Evolutionary conservation across 2,329 filamentous ascomycete species (phyloP), one percentile per base, ranked within the genome.

Genomic region (Hymenoscyphus scutula): DNA sequence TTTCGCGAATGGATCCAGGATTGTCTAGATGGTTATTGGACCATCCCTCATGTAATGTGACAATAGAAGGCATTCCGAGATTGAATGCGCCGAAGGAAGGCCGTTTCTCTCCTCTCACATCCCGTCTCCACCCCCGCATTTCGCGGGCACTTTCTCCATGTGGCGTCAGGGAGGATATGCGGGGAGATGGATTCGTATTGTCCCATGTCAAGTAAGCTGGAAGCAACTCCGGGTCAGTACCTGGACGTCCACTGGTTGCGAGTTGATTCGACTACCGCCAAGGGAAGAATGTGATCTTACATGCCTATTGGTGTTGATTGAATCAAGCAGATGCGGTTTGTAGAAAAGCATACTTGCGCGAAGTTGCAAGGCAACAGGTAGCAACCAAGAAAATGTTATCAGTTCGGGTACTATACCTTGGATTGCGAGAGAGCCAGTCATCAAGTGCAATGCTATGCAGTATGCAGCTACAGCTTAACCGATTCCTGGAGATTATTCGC

Each of bases 81-180:
- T 45, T 45, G 55, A 27, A 56, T 48, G n/a, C 62, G 56, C 62
- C 54, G 62, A 64, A 64, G 62, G 30, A 61, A 58, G 32, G 58
- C 62, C 58, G 62, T 58, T 38, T 45, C 57, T 60, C 10, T 25
- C 15, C 34, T 48, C 10, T 30, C n/a, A 11, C n/a, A 51, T 19
- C n/a, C 45, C 25, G n/a, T 25, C 53, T 29, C 27, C 32, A 38
- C 34, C 55, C 55, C 55, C 55, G 55, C 55, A 57, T 57, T 57
- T 37, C 11, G 15, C n/a, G 27, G 13, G n/a, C 41, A 4, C 23
- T 8, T 11, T 23, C 19, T 11, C 7, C n/a, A 23, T 25, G 41
- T 48, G 41, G 41, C 19, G n/a, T 48, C 41, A 48, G 19, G 41
- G 41, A n/a, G 41, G 41, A 11, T 5, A 11, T 23, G 41, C n/a